Evolutionary conservation across 495 filamentous ascomycete species (phyloP).

Genomic region (Penicillium canariense): DNA sequence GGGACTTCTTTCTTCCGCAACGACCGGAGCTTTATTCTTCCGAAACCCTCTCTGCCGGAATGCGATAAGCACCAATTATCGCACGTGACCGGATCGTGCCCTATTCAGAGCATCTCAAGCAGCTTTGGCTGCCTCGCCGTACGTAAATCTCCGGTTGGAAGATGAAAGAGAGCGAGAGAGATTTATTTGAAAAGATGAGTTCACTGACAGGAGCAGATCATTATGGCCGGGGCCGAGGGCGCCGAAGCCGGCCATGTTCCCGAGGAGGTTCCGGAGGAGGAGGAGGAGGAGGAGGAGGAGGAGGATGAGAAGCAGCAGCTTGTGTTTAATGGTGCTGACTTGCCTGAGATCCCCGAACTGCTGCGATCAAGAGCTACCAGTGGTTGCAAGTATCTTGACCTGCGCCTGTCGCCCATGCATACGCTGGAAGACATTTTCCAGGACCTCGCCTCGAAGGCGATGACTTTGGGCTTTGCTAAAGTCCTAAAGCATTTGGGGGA

Average conservation of each 20-base stretch:
- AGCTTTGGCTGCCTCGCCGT: too few species aligned
- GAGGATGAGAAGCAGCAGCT: too few species aligned
- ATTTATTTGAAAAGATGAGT: not conserved
- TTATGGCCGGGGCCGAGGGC: not conserved
- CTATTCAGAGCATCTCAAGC: too few species aligned
- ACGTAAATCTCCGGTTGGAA: too few species aligned
- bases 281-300: not conserved
- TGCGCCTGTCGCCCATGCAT: slow-evolving; percentile 43
- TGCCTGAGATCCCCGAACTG: slow-evolving; percentile 14
- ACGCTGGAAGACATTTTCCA: slow-evolving; percentile 50
- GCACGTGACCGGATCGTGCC: too few species aligned
- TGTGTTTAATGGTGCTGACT: too few species aligned
- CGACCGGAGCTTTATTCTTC: too few species aligned
- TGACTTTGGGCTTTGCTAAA: slow-evolving; percentile 32
- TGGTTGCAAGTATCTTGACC: slow-evolving; percentile 31
- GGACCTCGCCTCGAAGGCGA: slow-evolving; percentile 42
- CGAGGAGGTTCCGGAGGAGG: not conserved
- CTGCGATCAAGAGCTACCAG: too few species aligned
- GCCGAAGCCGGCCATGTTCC: too few species aligned
- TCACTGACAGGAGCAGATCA: not conserved
- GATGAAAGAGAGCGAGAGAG: too few species aligned
- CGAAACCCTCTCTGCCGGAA: too few species aligned
- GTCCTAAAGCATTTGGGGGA: slow-evolving; percentile 38
- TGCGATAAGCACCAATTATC: too few species aligned
- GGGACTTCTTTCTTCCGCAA: not conserved